These are phyloP conservation scores for Aspergillus neotritici DNA, from an alignment of 2,329 filamentous ascomycete species.

Conservation along the genomic window DNA sequence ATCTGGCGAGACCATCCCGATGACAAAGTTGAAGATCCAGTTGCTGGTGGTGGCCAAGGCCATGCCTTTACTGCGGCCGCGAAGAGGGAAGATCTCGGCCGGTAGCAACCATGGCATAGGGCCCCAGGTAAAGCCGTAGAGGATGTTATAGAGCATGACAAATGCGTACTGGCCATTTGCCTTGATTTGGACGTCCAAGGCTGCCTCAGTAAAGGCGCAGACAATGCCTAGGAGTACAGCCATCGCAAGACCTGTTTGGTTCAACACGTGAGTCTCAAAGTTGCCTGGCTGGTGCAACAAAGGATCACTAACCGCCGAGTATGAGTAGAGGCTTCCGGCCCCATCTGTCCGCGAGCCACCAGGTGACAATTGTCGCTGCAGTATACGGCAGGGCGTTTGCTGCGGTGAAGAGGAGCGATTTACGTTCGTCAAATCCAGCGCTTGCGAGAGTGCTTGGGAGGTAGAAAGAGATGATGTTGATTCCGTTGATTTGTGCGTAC, in stretches of 20 bases:
- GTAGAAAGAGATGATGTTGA: conserved; percentile 42
- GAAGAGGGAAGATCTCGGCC: conserved; percentile 27
- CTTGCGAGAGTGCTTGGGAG: conserved; percentile 33
- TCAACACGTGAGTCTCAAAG: background rate
- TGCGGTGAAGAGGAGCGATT: conserved; percentile 38
- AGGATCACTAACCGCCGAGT: conserved; percentile 12
- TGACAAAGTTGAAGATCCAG: conserved; percentile 50
- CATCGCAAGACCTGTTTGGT: conserved; percentile 25
- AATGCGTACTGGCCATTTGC: conserved; percentile 38
- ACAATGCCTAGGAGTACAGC: conserved; percentile 32
- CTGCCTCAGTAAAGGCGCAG: conserved; percentile 34
- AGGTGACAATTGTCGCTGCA: conserved; percentile 36
- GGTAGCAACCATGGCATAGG: conserved; percentile 38
- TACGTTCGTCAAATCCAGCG: conserved; percentile 34
- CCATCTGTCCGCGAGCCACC: conserved; percentile 39
- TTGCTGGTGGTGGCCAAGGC: conserved; percentile 41
- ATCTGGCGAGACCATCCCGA: conserved; percentile 38
- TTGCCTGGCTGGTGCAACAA: background rate
- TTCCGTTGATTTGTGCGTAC: conserved; percentile 40
- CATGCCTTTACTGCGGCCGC: conserved; percentile 38
- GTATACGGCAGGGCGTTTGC: conserved; percentile 39
- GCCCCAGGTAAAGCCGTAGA: conserved; percentile 37
- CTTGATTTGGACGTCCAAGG: conserved; percentile 20
- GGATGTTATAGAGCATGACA: conserved; percentile 36
- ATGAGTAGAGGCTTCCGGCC: conserved; percentile 35